Conservation (phyloP, 2,329 filamentous ascomycete species). For the Clonostachys sp. region DNA sequence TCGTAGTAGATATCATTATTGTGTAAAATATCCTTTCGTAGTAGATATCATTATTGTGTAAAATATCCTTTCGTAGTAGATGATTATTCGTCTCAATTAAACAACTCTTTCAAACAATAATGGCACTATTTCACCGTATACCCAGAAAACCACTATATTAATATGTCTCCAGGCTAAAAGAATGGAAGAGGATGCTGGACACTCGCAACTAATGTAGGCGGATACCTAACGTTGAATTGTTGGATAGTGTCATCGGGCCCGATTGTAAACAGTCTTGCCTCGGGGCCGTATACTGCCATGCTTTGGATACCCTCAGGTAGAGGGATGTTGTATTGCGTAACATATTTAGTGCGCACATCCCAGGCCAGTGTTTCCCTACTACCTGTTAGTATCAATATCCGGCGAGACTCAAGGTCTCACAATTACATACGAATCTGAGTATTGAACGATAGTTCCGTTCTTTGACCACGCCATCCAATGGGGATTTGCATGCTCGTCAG, state of each 20-base stretch:
- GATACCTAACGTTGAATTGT: slow-evolving; percentile 89
- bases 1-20: too few species aligned
- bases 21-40: too few species aligned
- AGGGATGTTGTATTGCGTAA: slow-evolving; percentile 83
- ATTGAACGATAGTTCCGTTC: slow-evolving; percentile 93
- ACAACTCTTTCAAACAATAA: too few species aligned
- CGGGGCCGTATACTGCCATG: slow-evolving; percentile 86
- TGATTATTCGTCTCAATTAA: too few species aligned
- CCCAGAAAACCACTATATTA: too few species aligned
- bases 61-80: too few species aligned
- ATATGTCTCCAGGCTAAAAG: too few species aligned
- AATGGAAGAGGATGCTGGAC: slow-evolving; percentile 61
- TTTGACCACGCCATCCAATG: slow-evolving; percentile 96
- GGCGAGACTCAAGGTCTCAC: not conserved
- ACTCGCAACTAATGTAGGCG: slow-evolving; percentile 75
- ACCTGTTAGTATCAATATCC: not conserved
- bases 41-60: too few species aligned
- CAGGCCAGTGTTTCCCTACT: slow-evolving; percentile 83
- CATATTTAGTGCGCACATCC: slow-evolving; percentile 96
- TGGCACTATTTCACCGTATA: too few species aligned
- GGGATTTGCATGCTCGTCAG: slow-evolving; percentile 65
- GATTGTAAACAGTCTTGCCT: slow-evolving; percentile 90
- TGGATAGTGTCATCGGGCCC: slow-evolving; percentile 85
- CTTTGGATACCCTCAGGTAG: slow-evolving; percentile 78
- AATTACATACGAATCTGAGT: slow-evolving; percentile 67